Evolutionary conservation across 2,329 filamentous ascomycete species (phyloP).

Genomic region (Waltergamsia citrina): DNA sequence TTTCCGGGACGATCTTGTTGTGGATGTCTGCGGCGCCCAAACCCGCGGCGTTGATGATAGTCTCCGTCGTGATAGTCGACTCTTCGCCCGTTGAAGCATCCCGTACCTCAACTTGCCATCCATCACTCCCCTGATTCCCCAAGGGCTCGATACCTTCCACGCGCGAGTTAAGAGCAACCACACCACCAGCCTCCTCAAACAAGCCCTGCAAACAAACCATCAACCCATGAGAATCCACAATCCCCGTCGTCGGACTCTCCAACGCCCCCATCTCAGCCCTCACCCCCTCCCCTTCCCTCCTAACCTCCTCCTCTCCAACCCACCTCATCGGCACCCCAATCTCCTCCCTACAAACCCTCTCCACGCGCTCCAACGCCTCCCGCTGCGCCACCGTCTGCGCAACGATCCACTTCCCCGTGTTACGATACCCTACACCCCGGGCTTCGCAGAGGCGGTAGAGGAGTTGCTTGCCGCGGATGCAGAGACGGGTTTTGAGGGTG

Average conservation of each 20-base stretch:
- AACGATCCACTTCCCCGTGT: conserved; percentile 89
- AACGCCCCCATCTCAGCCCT: conserved; percentile 62
- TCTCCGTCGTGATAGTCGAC: conserved; percentile 60
- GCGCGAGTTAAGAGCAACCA: conserved; percentile 57
- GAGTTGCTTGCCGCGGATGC: conserved; percentile 64
- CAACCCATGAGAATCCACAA: conserved; percentile 76
- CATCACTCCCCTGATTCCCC: conserved; percentile 28
- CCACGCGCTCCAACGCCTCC: conserved; percentile 45
- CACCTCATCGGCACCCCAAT: conserved; percentile 63
- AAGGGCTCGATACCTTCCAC: conserved; percentile 53
- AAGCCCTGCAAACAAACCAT: conserved; percentile 74
- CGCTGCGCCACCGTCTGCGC: conserved; percentile 70
- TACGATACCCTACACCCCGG: conserved; percentile 59
- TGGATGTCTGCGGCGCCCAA: conserved; percentile 66
- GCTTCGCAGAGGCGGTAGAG: conserved; percentile 70
- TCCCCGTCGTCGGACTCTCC: conserved; percentile 81
- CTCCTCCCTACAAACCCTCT: conserved; percentile 28
- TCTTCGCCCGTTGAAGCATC: conserved; percentile 35
- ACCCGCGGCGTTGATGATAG: conserved; percentile 78
- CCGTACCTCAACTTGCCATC: conserved; percentile 55
- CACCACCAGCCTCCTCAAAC: conserved; percentile 69
- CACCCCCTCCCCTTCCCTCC: conserved; percentile 63
- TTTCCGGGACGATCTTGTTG: conserved; percentile 66
- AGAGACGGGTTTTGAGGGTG: conserved; percentile 76
- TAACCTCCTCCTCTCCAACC: conserved; percentile 53